Base-by-base conservation (phyloP, 345 rosid species). In the Syzygium grande region DNA sequence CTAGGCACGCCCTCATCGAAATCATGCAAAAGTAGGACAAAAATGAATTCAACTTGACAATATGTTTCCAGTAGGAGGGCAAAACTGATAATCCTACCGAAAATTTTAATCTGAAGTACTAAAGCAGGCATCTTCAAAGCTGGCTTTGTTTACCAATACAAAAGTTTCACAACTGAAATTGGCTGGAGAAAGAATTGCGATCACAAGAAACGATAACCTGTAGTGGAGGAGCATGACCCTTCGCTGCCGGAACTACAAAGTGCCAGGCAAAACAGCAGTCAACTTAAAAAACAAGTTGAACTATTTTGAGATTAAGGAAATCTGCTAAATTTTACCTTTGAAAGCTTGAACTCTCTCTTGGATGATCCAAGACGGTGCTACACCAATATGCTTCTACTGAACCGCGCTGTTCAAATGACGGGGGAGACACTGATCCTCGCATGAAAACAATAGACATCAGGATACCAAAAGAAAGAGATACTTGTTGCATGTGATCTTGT, bases 221-320 rank as follows among this genome's bases (percentile, higher is more conserved):
- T 97, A 85, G 93, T 92, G 88, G 98, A 95, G 19, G 96, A 94
- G 97, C 95, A 92, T 49, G 99, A 97, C 91, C 95, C 98, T 89
- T 95, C 98, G 87, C 99, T 95, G 95, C 92, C 84, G 92, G 87
- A 88, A 85, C 89, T 87, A 34, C 27, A 11, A 88, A 54, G 86
- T 34, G 17, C 49, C 85, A 80, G 85, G 61, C 55, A 85, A 89
- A 91, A 89, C 68, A 85, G 84, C 12, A 79, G 61, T 87, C 51
- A 41, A 85, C 21, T 56, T 46, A 59, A 53, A 56, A 61, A 56
- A 84, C 68, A n/a, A 49, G 84, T 84, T 43, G 80, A 43, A 89
- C 86, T 59, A 88, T 87, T 53, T 65, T 41, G 89, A 89, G 87
- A 87, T 77, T 77, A 91, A 56, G 84, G 86, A 80, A 85, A 85